A percentile compares a stretch with the other conserved stretches of the same genome.
Conservation (phyloP, 768 basidiomycete genomes). For the Lactarius evosmus region DNA sequence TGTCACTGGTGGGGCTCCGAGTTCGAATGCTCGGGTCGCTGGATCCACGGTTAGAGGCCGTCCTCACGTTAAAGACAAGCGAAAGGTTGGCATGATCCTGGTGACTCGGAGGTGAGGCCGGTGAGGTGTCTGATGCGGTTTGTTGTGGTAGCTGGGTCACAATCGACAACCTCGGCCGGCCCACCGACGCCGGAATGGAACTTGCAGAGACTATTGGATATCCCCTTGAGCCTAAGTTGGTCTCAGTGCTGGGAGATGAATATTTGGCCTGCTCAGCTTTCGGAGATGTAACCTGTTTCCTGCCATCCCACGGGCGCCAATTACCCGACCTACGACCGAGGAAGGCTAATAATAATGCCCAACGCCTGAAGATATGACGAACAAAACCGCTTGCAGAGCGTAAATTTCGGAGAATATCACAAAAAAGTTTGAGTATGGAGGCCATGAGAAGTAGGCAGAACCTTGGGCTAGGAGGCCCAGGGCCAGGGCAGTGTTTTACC, state of each 20-base stretch:
- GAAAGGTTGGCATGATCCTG: not conserved
- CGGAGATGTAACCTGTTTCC: not conserved
- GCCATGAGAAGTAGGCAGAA: not conserved
- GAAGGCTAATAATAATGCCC: not conserved
- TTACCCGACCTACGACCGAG: not conserved
- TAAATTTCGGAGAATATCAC: not conserved
- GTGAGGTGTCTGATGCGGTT: not conserved
- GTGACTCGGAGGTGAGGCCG: too few species aligned
- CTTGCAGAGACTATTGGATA: not conserved
- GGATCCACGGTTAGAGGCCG: not conserved
- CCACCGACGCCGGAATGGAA: not conserved
- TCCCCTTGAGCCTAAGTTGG: not conserved
- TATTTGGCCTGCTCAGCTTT: not conserved
- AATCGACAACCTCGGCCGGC: not conserved
- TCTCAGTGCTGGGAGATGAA: not conserved
- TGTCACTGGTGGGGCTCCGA: conserved; percentile 10
- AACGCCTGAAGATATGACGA: not conserved
- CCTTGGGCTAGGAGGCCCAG: not conserved
- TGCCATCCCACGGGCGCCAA: not conserved
- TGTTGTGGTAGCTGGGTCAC: not conserved
- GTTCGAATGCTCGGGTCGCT: not conserved
- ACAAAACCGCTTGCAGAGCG: not conserved
- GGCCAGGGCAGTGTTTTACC: too few species aligned
- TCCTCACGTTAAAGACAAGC: not conserved
- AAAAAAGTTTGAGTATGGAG: not conserved